Evolutionary conservation across 495 filamentous ascomycete genomes (phyloP), one percentile per base, ranked within the genome.

Genomic region (Xylaria sp.): DNA sequence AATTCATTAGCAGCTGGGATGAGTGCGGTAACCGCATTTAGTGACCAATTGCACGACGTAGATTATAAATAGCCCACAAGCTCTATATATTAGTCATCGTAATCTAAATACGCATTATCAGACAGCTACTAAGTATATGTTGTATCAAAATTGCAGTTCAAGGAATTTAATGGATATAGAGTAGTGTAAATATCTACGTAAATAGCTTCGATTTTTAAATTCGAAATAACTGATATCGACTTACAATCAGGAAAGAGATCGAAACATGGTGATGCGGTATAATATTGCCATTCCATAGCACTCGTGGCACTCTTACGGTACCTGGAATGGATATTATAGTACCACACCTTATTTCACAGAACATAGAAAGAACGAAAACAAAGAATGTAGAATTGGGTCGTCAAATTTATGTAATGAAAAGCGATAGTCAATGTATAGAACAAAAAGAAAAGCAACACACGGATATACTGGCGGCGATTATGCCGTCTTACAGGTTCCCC

Each of bases 401-500:
- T 66, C 44, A 2, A 53, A 24, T 66, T 24, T 52, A 37, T 65
- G 37, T 65, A 35, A 35, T 1, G 3, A 6, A 35, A 52, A 8
- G 12, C 50, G 14, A 66, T 24, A 52, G 9, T 7, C 8, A 24
- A 17, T 37, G 19, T 66, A 52, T 40, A 66, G 43, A 50, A 52
- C 48, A 37, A 33, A 33, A 15, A 66, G 31, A 50, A 35, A 50
- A 52, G 15, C n/a, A 67, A 37, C 12, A 35, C 17, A 1, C 43
- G 35, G 35, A 43, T 26, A 55, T 55, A 67, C 48, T 26, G 52
- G 48, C 21, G 33, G 19, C 35, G 50, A n/a, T 43, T 65, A 65
- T 21, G 61, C 43, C 29, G 21, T 37, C 33, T 4, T 21, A 43
- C 37, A 26, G 37, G 15, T 33, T n/a, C 52, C 14, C 12, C n/a